Conservation (phyloP, 345 rosid genomes). For the Populus tremula region DNA sequence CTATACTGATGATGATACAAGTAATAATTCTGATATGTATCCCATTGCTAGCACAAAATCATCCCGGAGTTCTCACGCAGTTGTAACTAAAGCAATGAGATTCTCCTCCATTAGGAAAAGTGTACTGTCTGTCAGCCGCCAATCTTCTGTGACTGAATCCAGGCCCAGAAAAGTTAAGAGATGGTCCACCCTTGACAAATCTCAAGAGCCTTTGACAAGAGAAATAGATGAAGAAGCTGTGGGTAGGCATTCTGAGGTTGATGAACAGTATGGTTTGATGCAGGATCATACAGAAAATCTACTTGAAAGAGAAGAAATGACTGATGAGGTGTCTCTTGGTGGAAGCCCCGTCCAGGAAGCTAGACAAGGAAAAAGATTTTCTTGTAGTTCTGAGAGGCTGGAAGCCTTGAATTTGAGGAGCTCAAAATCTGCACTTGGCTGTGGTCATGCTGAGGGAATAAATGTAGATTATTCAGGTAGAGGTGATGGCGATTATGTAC, state of each 20-base stretch:
- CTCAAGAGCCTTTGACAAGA: constrained; percentile 27
- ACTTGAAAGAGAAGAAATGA: constrained; percentile 34
- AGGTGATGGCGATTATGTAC: constrained; percentile 15
- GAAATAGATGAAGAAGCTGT: constrained; percentile 38
- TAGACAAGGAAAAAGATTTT: constrained; percentile 21
- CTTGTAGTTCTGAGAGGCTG: constrained; percentile 30
- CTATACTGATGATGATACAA: constrained; percentile 15
- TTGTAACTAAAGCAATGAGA: constrained; percentile 32
- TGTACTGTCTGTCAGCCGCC: constrained; percentile 21
- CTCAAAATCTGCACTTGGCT: constrained; percentile 20
- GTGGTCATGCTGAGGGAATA: constrained; percentile 18
- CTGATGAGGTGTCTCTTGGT: constrained; percentile 26
- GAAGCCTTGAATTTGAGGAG: constrained; percentile 32
- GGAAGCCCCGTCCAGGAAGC: constrained; percentile 18
- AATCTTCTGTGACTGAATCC: constrained; percentile 31
- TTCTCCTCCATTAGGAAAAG: constrained; percentile 40
- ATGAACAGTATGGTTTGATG: constrained; percentile 38
- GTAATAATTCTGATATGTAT: constrained; percentile 22
- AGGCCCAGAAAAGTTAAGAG: constrained; percentile 26
- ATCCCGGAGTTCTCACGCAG: constrained; percentile 15
- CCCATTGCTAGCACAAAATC: constrained; percentile 21
- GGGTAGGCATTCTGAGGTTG: constrained; percentile 40
- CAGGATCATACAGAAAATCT: constrained; percentile 31
- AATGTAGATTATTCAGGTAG: constrained; percentile 31
- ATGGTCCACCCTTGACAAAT: constrained; percentile 31